Evolutionary conservation across 1,284 basidiomycete species (phyloP).

Genomic region (Ganoderma sinense): DNA sequence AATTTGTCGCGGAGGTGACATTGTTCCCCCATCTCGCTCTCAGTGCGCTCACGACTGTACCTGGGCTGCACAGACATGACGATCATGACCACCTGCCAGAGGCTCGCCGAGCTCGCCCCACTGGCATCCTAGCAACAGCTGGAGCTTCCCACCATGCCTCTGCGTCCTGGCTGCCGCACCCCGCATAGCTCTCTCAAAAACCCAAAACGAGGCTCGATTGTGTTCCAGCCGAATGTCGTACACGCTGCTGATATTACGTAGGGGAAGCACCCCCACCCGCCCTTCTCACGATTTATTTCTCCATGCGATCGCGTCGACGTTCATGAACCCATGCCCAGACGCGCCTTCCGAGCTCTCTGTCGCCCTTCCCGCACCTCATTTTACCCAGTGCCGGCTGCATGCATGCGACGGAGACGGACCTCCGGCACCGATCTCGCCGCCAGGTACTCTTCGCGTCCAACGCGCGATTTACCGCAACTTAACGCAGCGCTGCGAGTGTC

Average conservation of each 20-base stretch:
- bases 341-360: neutral
- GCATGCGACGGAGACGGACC: constrained; percentile 6
- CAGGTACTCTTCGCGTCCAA: constrained; percentile 9
- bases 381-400: neutral
- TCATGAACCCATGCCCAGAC: neutral
- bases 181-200: neutral
- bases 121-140: too few species aligned
- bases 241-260: constrained; percentile 4
- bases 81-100: neutral
- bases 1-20: neutral
- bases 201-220: neutral
- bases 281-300: constrained; percentile 6
- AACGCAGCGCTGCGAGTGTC: neutral
- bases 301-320: constrained; percentile 1
- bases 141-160: too few species aligned
- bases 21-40: neutral
- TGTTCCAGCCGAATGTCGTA: neutral
- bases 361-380: neutral
- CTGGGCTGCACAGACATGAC: neutral
- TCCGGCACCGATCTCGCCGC: constrained; percentile 5
- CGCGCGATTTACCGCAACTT: constrained; percentile 8
- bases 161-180: too few species aligned
- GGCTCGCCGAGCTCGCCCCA: too few species aligned
- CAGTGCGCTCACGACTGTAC: neutral
- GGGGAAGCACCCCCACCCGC: neutral